A percentile compares a stretch with the other conserved stretches of the same genome.
Conservation (phyloP, 1,139 yeast genomes). For the Geotrichum aggregatum region DNA sequence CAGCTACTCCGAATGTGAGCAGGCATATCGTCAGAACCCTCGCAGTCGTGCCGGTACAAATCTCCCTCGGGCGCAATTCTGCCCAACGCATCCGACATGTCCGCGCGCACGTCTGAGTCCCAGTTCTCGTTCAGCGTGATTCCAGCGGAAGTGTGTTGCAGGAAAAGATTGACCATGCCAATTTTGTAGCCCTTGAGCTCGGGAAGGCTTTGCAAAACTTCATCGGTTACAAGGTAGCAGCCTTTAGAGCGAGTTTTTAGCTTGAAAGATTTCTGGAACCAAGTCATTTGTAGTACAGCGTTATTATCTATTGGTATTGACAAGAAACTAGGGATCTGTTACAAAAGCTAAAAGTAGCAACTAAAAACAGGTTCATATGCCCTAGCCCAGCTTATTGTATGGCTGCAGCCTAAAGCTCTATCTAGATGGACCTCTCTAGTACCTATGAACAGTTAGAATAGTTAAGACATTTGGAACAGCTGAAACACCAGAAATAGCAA, state of each 20-base stretch:
- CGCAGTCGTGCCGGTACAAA: constrained; percentile 60
- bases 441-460: constrained; percentile 1
- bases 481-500: not conserved
- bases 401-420: too few species aligned
- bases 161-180: constrained; percentile 62
- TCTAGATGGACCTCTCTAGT: constrained; percentile 8
- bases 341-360: not conserved
- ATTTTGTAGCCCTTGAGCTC: constrained; percentile 56
- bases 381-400: constrained; percentile 5
- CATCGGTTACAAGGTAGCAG: constrained; percentile 66
- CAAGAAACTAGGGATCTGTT: too few species aligned
- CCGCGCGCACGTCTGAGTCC: constrained; percentile 71
- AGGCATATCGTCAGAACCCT: constrained; percentile 79
- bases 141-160: constrained; percentile 78
- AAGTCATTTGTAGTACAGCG: too few species aligned
- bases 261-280: constrained; percentile 49
- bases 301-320: too few species aligned
- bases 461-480: too few species aligned
- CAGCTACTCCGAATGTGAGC: constrained; percentile 64
- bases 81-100: constrained; percentile 60
- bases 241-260: constrained; percentile 61
- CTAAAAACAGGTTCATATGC: not conserved
- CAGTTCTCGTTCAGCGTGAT: constrained; percentile 72
- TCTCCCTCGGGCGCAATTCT: constrained; percentile 68
- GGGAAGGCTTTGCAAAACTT: constrained; percentile 53